Evolutionary conservation across 495 filamentous ascomycete species (phyloP), one percentile per base, ranked within the genome.

Genomic region (Hyphodiscus hymeniophilus): DNA sequence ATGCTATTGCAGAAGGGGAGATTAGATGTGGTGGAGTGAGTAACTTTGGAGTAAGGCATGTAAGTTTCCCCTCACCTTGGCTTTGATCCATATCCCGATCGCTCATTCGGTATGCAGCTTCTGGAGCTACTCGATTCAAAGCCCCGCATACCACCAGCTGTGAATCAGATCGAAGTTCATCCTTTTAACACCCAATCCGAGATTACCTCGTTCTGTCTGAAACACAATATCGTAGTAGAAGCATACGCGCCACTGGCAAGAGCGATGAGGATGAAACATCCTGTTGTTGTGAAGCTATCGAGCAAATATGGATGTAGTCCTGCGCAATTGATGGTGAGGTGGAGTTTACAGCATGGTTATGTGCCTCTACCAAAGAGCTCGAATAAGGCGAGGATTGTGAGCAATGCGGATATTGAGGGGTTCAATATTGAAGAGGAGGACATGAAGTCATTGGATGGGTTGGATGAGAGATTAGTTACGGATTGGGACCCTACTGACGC

Each of bases 101-200:
- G n/a, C 26, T 24, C 6, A 40, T 17, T 4, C 18, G 20, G 12
- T 7, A 36, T 6, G 16, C 54, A 80, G 72, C 61, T 86, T 12
- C 64, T 81, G 53, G 82, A 87, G 61, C 69, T 87, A 8, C 64
- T 81, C 40, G 69, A 58, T 21, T 75, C 71, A 11, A 70, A 69
- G 36, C 77, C 73, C 15, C 61, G 60, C 11, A 61, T 81, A 17
- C 39, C 59, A 7, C 80, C 82, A 0, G 69, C 68, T 0, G 72
- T 87, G 23, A 84, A 86, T 21, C 89, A 95, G 63, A 85, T 88
- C 60, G 89, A 96, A 67, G 71, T 95, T 23, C 90, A 97, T 58
- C 89, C 89, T 2, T 95, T 87, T 84, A 80, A 84, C 22, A 72
- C 80, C 3, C 73, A 87, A 12, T 70, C 71, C 7, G 85, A 89